These are phyloP conservation scores for Silene latifolia DNA, from an alignment of 148 eudicot species.

Conservation along the genomic window DNA sequence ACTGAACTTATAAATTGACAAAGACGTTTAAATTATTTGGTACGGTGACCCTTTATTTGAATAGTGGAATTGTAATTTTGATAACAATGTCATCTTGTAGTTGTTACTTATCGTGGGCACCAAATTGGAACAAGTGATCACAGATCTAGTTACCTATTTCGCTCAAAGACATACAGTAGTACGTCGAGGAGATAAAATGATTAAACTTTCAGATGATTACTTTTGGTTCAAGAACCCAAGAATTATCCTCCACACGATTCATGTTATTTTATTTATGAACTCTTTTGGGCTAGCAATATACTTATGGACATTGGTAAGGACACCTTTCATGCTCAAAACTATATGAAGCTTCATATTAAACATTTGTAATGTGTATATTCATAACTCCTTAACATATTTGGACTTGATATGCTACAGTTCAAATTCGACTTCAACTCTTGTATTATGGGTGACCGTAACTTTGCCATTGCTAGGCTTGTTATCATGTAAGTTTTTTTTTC, in stretches of 20 bases:
- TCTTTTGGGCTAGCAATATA: constrained; percentile 33
- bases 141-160: constrained; percentile 16
- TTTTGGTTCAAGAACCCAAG: constrained; percentile 32
- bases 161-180: constrained; percentile 9
- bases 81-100: not conserved
- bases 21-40: too few species aligned
- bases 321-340: too few species aligned
- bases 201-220: constrained; percentile 30
- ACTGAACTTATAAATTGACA: too few species aligned
- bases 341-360: not conserved
- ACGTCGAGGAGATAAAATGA: not conserved
- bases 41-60: too few species aligned
- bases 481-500: constrained; percentile 21
- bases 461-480: constrained; percentile 17
- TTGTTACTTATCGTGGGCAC: constrained; percentile 31
- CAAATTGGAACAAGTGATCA: constrained; percentile 30
- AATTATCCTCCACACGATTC: constrained; percentile 20
- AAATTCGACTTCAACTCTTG: constrained; percentile 16
- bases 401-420: constrained; percentile 12
- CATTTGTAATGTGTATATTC: too few species aligned
- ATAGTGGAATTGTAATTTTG: too few species aligned
- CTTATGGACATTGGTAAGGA: constrained; percentile 29
- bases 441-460: constrained; percentile 16
- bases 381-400: not conserved
- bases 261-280: constrained; percentile 26